Base-by-base conservation (phyloP, 2,329 filamentous ascomycete species). In the Microdochium paspali region DNA sequence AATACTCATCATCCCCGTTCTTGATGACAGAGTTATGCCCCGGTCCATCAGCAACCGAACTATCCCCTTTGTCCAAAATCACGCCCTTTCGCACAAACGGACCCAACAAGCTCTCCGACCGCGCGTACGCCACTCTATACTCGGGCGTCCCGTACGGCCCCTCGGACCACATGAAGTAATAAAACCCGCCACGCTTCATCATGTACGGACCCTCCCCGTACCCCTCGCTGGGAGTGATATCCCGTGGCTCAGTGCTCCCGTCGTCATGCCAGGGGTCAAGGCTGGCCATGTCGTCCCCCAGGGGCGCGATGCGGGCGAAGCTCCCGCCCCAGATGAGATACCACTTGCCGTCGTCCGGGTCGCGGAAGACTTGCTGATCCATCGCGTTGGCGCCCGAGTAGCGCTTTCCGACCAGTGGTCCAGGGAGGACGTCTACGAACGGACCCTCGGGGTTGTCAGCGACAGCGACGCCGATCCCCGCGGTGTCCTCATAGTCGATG, bases 101-200 rank as follows among this genome's bases (percentile, higher is more conserved):
- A 5, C 46, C 46, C 28, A n/a, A 23, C n/a, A 48, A 10, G 30
- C 30, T 26, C 10, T 45, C 40, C 13, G 46, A 44, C 20, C 44
- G 15, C 5, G 46, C 46, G 24, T 48, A 48, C 15, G 46, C 46
- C n/a, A 40, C 46, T 4, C 40, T 40, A 18, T 48, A 48, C 10
- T 48, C 46, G 2, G 46, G 46, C 9, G 40, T 45, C 3, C 46
- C 46, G 46, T 48, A 48, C 2, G 24, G 24, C 23, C 46, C 46
- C 42, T 48, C 46, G 40, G 40, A 45, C 46, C 46, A 48, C 46
- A 48, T 48, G 30, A 48, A 35, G 40, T 48, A 48, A 35, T 48
- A 48, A 20, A 20, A 24, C 13, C 43, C 46, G 21, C 12, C 46
- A 26, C 24, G 46, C 46, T 48, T 48, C 1, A 48, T 12, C 46